Evolutionary conservation across 345 rosid genomes (phyloP), one percentile per base, ranked within the genome.

Genomic region (Rhizophora mangle): DNA sequence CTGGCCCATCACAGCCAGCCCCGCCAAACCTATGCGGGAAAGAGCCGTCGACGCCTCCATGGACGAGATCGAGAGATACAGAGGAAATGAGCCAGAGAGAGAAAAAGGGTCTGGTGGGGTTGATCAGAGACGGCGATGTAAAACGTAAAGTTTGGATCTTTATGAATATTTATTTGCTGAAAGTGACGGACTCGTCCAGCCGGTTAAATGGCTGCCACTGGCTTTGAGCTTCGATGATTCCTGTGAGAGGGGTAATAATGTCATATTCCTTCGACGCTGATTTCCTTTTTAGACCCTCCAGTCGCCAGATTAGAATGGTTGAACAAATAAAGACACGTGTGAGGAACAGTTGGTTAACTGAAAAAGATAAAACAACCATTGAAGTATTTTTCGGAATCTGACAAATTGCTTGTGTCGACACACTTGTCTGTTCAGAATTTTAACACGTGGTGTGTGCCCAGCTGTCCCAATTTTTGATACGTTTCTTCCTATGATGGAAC

Each of bases 1-100:
- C 39, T 91, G 98, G 36, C 98, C 98, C 97, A 94, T 94, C 8
- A 94, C 98, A 75, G 98, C 98, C n/a, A 94, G 89, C 6, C 98
- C 96, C 7, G 95, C 96, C 8, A 92, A 88, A 58, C 97, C 97
- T 11, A 94, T 87, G 43, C 95, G 95, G 49, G 98, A 89, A 6
- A 89, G 82, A 31, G 82, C 81, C 26, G 79, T 60, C 6, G 85
- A 77, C 43, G 92, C 86, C 30, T 89, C 96, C 97, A 91, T 56
- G 70, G 64, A 30, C 39, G 39, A 34, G 26, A 55, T 15, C 68
- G 24, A 64, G 49, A 59, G 20, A 36, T 4, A 18, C 37, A 69
- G 66, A 60, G 60, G 51, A 18, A 24, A 57, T 36, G 51, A 1
- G 36, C 18, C 1, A 62, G 62, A 52, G 32, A 16, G 49, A 6